phyloP scores from a whole-genome alignment of 495 filamentous ascomycete genomes.

The Lasiosphaeria ovina region DNA sequence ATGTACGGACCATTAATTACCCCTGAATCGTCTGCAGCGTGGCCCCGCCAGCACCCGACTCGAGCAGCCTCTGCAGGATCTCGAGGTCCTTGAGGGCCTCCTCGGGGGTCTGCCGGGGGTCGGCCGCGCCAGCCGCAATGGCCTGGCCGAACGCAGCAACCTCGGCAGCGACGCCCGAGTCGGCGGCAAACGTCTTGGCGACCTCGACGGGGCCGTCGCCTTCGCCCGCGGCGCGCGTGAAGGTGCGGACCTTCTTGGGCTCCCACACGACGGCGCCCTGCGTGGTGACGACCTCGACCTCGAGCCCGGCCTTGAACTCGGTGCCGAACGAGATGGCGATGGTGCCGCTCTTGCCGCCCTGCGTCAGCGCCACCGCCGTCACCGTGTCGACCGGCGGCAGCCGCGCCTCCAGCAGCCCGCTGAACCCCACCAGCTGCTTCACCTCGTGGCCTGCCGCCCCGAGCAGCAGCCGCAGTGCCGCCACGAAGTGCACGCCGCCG shows the following conservation, averaged over 20 bases:
- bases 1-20: not conserved
- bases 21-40: slow-evolving; percentile 17
- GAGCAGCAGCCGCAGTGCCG: slow-evolving; percentile 61
- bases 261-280: slow-evolving; percentile 49
- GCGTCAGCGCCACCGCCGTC: slow-evolving; percentile 58
- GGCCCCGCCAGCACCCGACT: slow-evolving; percentile 57
- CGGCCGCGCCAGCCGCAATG: slow-evolving; percentile 41
- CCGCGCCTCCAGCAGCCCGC: slow-evolving; percentile 55
- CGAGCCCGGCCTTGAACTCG: slow-evolving; percentile 47
- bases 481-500: slow-evolving; percentile 70
- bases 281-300: slow-evolving; percentile 54
- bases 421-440: slow-evolving; percentile 55
- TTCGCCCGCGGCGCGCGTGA: slow-evolving; percentile 25
- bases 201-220: slow-evolving; percentile 42
- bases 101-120: slow-evolving; percentile 57
- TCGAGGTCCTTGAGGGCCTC: slow-evolving; percentile 70
- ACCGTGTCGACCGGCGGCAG: slow-evolving; percentile 73
- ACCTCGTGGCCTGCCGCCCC: slow-evolving; percentile 43
- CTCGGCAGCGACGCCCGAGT: slow-evolving; percentile 63
- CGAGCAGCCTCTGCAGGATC: slow-evolving; percentile 61
- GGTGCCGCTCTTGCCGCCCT: slow-evolving; percentile 57
- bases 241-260: slow-evolving; percentile 32
- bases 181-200: slow-evolving; percentile 53
- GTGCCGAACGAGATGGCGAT: slow-evolving; percentile 66
- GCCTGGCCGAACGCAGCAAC: slow-evolving; percentile 61